Evolutionary conservation across 2,329 filamentous ascomycete species (phyloP).

Genomic region (Colletotrichum abscissum): DNA sequence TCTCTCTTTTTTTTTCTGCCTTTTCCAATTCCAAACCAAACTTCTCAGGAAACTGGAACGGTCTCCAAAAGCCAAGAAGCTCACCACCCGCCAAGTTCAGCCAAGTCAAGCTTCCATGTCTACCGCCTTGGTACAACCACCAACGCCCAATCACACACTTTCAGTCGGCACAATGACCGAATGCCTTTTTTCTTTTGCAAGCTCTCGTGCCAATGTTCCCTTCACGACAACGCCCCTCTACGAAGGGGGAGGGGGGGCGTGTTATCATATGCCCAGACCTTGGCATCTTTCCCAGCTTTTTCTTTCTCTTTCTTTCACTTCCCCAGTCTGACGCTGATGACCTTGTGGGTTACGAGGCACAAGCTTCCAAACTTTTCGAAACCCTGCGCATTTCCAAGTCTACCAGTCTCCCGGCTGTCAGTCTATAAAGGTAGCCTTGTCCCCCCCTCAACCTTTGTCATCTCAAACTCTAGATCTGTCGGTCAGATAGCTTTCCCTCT

Average conservation of each 20-base stretch:
- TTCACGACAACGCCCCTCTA: neutral
- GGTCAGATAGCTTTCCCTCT: constrained; percentile 7
- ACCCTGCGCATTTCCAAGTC: constrained; percentile 24
- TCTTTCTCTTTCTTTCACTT: neutral
- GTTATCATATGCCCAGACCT: constrained; percentile 34
- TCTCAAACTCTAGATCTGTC: constrained; percentile 8
- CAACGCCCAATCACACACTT: constrained; percentile 22
- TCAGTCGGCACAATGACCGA: constrained; percentile 33
- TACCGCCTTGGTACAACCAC: constrained; percentile 23
- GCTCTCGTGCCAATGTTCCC: neutral
- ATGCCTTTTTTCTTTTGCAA: constrained; percentile 1
- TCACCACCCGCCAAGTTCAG: constrained; percentile 25
- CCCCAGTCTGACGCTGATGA: neutral
- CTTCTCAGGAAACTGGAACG: neutral
- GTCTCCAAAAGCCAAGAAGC: constrained; percentile 27
- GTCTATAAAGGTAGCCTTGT: constrained; percentile 35
- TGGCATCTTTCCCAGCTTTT: constrained; percentile 25
- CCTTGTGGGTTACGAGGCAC: constrained; percentile 15
- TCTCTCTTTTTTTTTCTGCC: neutral
- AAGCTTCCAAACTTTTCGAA: constrained; percentile 30
- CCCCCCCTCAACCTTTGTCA: constrained; percentile 9
- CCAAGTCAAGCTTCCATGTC: constrained; percentile 31
- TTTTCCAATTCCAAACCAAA: neutral
- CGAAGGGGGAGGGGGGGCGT: constrained; percentile 24
- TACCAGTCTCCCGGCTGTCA: constrained; percentile 22